Base-by-base conservation (phyloP, 257 asterid genomes). In the Nicotiana tomentosiformis region DNA sequence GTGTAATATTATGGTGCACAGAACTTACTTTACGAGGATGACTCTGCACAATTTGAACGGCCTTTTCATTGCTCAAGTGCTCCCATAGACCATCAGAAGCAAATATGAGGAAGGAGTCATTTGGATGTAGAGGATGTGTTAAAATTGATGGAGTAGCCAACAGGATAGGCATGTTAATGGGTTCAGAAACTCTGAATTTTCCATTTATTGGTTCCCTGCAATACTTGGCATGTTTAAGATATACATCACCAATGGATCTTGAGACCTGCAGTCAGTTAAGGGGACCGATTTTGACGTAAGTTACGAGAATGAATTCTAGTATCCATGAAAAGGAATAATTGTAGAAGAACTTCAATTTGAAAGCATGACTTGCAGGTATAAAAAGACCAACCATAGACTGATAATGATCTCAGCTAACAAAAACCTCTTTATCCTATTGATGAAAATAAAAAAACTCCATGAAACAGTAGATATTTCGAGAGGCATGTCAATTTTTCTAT, bases 51-150 rank as follows among this genome's bases (percentile, higher is more conserved):
- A 87, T 87, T 49, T 87, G 87, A 5, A 84, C 88, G 5, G 89
- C 89, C 84, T 82, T 80, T 66, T 87, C 83, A 23, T 87, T 87
- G 77, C 89, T 87, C 85, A 87, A 80, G 83, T 87, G 88, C 72
- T 87, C 89, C 89, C 89, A 87, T 62, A 87, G 84, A 53, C 89
- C 89, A 82, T 87, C 89, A 39, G 89, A 84, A 66, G 89, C 89
- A 66, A 84, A 87, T 65, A 87, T 87, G 65, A 87, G 86, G 77
- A 87, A 87, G 64, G 86, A 84, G 66, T 87, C 89, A 85, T 84
- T 81, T 57, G 84, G 89, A 35, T 87, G 86, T 77, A 87, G 85
- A 74, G 86, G 77, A 66, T 87, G 89, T 46, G 72, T 57, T 66
- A 80, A 32, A 79, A 87, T 87, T 32, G 87, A 79, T 66, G 87